Percentiles rank a stretch among this genome's conserved stretches.
Conservation (phyloP, 805 yeast species). For the Hermanozyma aechmeae region DNA sequence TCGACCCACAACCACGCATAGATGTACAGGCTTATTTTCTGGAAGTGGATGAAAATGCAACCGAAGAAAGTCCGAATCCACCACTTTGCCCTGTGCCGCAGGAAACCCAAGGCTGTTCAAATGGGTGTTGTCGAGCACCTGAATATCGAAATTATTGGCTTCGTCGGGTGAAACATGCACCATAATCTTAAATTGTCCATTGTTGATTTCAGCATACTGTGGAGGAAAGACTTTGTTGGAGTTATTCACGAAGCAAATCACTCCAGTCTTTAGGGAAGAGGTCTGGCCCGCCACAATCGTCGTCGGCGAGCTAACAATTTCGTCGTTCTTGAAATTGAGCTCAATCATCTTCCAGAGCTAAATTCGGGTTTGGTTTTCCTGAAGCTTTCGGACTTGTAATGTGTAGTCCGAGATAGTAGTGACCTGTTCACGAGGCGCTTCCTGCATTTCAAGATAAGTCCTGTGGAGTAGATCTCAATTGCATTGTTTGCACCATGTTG, state of each 20-base stretch:
- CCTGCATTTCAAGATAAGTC: too few relatives aligned
- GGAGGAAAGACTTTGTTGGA: slow-evolving; percentile 48
- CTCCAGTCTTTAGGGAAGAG: slow-evolving; percentile 13
- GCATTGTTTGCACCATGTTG: too few relatives aligned
- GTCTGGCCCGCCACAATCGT: slow-evolving; percentile 26
- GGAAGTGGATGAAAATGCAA: slow-evolving; percentile 37
- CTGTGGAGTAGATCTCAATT: too few relatives aligned
- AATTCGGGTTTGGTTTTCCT: neutral
- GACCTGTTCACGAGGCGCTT: too few relatives aligned
- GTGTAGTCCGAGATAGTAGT: too few relatives aligned
- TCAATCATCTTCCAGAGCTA: slow-evolving; percentile 4
- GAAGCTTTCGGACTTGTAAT: neutral
- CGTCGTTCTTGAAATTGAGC: slow-evolving; percentile 25
- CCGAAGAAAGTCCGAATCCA: slow-evolving; percentile 16
- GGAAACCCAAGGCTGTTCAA: slow-evolving; percentile 26
- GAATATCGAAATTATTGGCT: slow-evolving; percentile 43
- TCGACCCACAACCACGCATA: slow-evolving; percentile 65
- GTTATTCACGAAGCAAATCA: slow-evolving; percentile 24
- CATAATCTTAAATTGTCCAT: slow-evolving; percentile 66
- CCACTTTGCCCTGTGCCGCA: slow-evolving; percentile 7
- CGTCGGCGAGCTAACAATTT: slow-evolving; percentile 32
- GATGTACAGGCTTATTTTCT: slow-evolving; percentile 69
- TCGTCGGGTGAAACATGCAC: slow-evolving; percentile 63
- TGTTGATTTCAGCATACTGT: slow-evolving; percentile 58
- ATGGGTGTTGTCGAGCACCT: slow-evolving; percentile 24